Base-by-base conservation (phyloP, 371 early-diverging fungal genomes). In the Smittium culicis region DNA sequence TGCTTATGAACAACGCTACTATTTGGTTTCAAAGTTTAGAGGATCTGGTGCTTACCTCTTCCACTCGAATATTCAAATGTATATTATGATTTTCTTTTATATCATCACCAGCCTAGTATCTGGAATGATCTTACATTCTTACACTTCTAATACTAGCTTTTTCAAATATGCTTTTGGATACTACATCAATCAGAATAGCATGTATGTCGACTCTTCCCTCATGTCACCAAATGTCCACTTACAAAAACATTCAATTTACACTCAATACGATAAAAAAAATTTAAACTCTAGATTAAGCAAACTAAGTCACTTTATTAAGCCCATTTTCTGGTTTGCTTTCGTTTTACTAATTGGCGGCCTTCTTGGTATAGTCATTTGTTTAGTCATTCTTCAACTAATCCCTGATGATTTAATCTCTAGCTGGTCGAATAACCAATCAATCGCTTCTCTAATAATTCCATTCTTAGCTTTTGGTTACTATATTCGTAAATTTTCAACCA, bases 31-130 rank as follows among this genome's bases (percentile, higher is more conserved):
- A 29, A 62, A 30, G 0, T 66, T 76, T 45, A 74, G 76, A 69
- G 34, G 75, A 1, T 76, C 76, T 29, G 76, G 76, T 31, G 76
- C 76, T 2, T 76, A 76, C 57, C 30, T 76, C 33, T 75, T 76
- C 70, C 76, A 76, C 61, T 76, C 76, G 66, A 71, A 71, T 32
- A 66, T 66, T 65, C 71, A 75, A 54, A 76, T 76, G 76, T 76
- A 73, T 66, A 56, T 62, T 25, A 0, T 65, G 24, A 70, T 76
- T 24, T 76, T 76, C 58, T 68, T 63, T 8, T 63, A 66, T 25
- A 35, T 69, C 11, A 68, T 73, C 32, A 72, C 71, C n/a, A 64
- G 66, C 0, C 45, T 61, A 5, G 68, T 69, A 34, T 57, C 35
- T 0, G 76, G 77, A n/a, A 35, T 70, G 57, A 56, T 45, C 20